Conservation (phyloP, 257 asterid genomes). For the Solanum sejunctum region DNA sequence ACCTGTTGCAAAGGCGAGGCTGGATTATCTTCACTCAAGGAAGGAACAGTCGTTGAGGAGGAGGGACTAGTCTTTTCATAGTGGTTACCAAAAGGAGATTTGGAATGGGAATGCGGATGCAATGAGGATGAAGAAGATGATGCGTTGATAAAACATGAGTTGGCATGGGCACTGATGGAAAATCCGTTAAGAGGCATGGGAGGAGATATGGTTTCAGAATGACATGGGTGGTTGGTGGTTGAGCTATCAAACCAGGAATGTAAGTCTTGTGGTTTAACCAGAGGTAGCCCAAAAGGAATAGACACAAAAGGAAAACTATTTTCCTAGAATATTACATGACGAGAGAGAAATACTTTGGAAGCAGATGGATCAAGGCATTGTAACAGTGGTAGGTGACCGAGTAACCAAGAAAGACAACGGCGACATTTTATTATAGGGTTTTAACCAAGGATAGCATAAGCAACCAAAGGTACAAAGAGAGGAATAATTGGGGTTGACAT, state of each 20-base stretch:
- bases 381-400: neutral
- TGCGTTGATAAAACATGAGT: neutral
- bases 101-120: neutral
- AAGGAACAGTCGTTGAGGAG: neutral
- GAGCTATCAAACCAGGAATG: neutral
- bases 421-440: neutral
- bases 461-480: neutral
- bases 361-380: neutral
- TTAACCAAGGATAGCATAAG: neutral
- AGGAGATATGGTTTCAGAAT: neutral
- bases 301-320: neutral
- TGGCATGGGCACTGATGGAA: neutral
- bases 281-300: neutral
- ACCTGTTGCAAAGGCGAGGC: neutral
- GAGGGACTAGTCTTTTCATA: neutral
- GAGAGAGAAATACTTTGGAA: neutral
- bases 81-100: neutral
- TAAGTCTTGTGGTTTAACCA: neutral
- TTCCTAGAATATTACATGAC: neutral
- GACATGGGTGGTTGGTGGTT: neutral
- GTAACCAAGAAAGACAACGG: neutral
- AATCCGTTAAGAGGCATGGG: neutral
- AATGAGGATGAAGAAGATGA: neutral
- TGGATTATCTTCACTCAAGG: neutral
- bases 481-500: neutral